Conservation (phyloP, 2,329 filamentous ascomycete species). For the Talaromyces islandicus region DNA sequence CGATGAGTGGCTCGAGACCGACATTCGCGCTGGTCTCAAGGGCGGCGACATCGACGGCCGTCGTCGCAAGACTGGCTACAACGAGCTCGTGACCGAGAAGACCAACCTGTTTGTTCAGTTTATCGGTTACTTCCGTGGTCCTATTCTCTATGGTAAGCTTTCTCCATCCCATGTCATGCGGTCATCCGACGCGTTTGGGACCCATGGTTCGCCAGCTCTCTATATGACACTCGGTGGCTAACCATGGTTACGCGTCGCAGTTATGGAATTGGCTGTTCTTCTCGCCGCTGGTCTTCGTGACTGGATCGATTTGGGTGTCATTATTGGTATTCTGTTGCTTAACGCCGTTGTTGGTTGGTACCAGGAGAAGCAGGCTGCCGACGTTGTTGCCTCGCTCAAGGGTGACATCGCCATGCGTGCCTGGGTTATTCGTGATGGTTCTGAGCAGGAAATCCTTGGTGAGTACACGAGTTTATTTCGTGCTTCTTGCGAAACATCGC, state of each 20-base stretch:
- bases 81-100: slow-evolving; percentile 64
- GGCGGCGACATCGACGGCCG: slow-evolving; percentile 53
- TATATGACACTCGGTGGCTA: background rate
- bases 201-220: background rate
- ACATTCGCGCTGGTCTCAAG: slow-evolving; percentile 57
- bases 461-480: background rate
- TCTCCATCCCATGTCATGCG: too few species aligned
- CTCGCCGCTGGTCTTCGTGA: slow-evolving; percentile 63
- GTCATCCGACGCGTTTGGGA: background rate
- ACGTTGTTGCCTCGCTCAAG: slow-evolving; percentile 64
- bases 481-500: background rate
- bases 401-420: slow-evolving; percentile 69
- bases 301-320: slow-evolving; percentile 69
- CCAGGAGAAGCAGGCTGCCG: slow-evolving; percentile 68
- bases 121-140: slow-evolving; percentile 63
- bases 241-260: background rate
- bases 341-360: slow-evolving; percentile 71
- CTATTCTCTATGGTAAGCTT: slow-evolving; percentile 63
- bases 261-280: slow-evolving; percentile 67
- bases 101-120: slow-evolving; percentile 66
- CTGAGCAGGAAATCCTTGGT: slow-evolving; percentile 57
- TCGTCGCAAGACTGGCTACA: slow-evolving; percentile 58
- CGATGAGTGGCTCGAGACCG: slow-evolving; percentile 58
- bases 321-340: slow-evolving; percentile 63
- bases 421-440: slow-evolving; percentile 57